Base-by-base conservation (phyloP, 352 stramenopile species). In the Pilasporangium apinafurcum region DNA sequence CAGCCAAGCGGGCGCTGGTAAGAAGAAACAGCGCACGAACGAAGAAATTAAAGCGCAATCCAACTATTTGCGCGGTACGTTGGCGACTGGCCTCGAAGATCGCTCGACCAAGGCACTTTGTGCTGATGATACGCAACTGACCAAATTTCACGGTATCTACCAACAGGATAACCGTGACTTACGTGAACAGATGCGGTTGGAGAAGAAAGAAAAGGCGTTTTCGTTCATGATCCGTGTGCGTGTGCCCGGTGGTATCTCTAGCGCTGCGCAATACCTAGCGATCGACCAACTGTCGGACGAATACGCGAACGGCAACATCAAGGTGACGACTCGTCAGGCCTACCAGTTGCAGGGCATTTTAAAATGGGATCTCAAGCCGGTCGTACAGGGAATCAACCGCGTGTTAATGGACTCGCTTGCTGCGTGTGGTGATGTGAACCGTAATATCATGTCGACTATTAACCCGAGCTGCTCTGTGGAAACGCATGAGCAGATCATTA, bases 71-170 rank as follows among this genome's bases (percentile, higher is more conserved):
- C 78, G 80, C 14, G 78, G 78, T 36, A 90, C 75, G 21, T 50
- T 93, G 5, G 74, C 55, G 1, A 65, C 67, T 9, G 78, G 75
- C n/a, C 65, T 93, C 9, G 59, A 75, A 24, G 74, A 93, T 55
- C 57, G 57, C 22, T 81, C 76, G 21, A 91, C 81, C 27, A 86
- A 86, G 57, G 71, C 74, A 42, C 61, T 93, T 29, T 41, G 56
- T 20, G 34, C 74, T 10, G 78, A 90, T 20, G 78, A 90, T 39
- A 85, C 68, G 24, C 78, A 92, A 61, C 57, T 93, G 24, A 90
- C 76, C 31, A 99, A 99, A 70, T 98, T 98, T 69, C 95, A 98
- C 60, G 95, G 95, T 25, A 98, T 96, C 39, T 98, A 99, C 70
- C 88, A 97, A 80, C 95, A 99, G 68, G 95, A 98, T 48, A 78